Evolutionary conservation across 169 alveolate species (phyloP).

Genomic region (Theileria annulata): DNA sequence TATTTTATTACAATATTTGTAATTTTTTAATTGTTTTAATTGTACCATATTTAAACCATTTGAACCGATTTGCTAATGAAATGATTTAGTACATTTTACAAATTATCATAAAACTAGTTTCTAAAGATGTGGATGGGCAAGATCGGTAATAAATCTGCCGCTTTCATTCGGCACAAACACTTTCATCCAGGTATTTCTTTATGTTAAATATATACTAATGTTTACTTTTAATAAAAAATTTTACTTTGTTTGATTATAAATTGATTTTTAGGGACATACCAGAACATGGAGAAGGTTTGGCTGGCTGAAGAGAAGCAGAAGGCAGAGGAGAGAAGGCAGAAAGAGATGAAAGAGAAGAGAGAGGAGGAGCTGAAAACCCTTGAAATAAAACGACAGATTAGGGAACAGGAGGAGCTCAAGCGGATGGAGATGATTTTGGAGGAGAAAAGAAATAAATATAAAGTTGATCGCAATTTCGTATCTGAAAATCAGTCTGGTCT

Average conservation of each 20-base stretch:
- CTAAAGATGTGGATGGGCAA: slow-evolving; percentile 87
- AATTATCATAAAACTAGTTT: slow-evolving; percentile 8
- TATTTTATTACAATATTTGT: background rate
- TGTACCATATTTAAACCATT: background rate
- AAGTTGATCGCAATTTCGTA: background rate
- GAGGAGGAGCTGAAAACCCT: slow-evolving; percentile 92
- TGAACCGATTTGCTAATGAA: background rate
- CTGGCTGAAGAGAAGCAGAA: slow-evolving; percentile 92
- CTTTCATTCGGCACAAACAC: slow-evolving; percentile 89
- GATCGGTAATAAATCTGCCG: slow-evolving; percentile 89
- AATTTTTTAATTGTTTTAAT: background rate
- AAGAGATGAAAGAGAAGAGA: slow-evolving; percentile 90
- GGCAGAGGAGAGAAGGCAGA: slow-evolving; percentile 86
- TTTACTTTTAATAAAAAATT: background rate
- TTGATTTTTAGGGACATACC: slow-evolving; percentile 81
- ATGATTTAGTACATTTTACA: slow-evolving; percentile 4
- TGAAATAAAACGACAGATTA: slow-evolving; percentile 84
- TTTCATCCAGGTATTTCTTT: slow-evolving; percentile 89
- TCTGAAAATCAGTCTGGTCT: slow-evolving; percentile 30
- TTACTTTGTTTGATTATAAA: background rate
- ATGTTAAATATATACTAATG: background rate
- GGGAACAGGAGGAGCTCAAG: slow-evolving; percentile 74
- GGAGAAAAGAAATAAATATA: slow-evolving; percentile 37
- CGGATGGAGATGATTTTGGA: slow-evolving; percentile 62
- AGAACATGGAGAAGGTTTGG: slow-evolving; percentile 94